A percentile compares a stretch with the other conserved stretches of the same genome.
These are phyloP conservation scores for Trametes elegans DNA, from an alignment of 768 basidiomycete species.

Conservation along the genomic window DNA sequence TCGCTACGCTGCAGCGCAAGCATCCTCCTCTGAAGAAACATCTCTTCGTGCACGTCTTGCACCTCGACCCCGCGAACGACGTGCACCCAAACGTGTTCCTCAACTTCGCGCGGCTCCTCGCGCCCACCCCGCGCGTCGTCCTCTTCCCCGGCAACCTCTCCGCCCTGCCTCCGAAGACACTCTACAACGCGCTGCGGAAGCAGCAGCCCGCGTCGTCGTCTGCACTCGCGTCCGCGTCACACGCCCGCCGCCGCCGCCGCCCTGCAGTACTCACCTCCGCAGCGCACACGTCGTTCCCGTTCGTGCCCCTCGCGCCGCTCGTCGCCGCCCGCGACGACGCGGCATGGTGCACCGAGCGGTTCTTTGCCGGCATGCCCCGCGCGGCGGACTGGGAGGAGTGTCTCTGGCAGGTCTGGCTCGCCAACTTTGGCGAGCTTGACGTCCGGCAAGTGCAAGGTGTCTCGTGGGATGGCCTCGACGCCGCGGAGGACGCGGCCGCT, in stretches of 20 bases:
- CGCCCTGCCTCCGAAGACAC: conserved; percentile 24
- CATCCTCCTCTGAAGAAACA: conserved; percentile 15
- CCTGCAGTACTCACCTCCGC: conserved; percentile 32
- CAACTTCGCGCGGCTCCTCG: conserved; percentile 62
- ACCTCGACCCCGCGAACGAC: conserved; percentile 34
- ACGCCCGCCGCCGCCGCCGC: conserved; percentile 10
- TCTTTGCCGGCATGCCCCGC: conserved; percentile 45
- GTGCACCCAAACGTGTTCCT: conserved; percentile 51
- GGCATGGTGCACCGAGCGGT: conserved; percentile 62
- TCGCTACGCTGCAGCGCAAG: conserved; percentile 19
- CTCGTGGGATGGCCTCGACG: conserved; percentile 16
- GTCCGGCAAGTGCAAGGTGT: conserved; percentile 21
- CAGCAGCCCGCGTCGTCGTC: conserved; percentile 14
- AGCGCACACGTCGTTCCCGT: conserved; percentile 36
- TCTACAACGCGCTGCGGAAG: conserved; percentile 24
- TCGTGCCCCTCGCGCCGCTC: conserved; percentile 44
- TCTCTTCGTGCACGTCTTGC: conserved; percentile 48
- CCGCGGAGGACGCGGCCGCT: conserved; percentile 20
- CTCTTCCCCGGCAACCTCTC: conserved; percentile 50
- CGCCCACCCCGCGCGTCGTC: conserved; percentile 44
- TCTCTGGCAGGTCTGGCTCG: conserved; percentile 62
- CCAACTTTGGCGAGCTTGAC: conserved; percentile 44
- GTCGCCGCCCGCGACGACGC: conserved; percentile 42
- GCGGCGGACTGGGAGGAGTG: conserved; percentile 60
- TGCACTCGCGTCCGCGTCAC: neutral